Evolutionary conservation across 2,329 filamentous ascomycete genomes (phyloP).

Genomic region (Fusarium goolgardi): DNA sequence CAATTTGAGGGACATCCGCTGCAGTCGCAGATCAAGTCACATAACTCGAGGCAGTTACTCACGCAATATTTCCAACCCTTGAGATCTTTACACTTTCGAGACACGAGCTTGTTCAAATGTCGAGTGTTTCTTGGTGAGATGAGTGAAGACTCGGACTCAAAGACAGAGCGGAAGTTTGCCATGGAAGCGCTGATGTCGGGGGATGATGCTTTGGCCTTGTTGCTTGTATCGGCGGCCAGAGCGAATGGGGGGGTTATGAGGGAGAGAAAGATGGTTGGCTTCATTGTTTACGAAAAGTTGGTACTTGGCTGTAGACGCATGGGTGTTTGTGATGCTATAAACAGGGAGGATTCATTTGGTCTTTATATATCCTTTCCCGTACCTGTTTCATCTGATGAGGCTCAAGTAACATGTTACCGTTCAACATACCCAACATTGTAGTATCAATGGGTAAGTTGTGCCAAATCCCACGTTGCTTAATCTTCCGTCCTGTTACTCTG

Average conservation of each 20-base stretch:
- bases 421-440: not conserved
- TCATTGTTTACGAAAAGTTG: not conserved
- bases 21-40: not conserved
- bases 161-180: not conserved
- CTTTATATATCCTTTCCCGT: not conserved
- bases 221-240: not conserved
- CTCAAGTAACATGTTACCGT: not conserved
- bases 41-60: not conserved
- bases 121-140: not conserved
- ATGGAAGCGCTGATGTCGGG: not conserved
- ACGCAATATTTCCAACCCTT: not conserved
- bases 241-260: not conserved
- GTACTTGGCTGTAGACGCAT: not conserved
- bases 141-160: not conserved
- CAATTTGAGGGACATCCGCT: not conserved
- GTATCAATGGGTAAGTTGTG: not conserved
- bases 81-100: not conserved
- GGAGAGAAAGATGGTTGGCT: not conserved
- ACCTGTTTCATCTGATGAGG: not conserved
- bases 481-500: not conserved
- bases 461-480: not conserved
- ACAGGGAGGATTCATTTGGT: not conserved
- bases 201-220: not conserved
- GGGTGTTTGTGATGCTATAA: not conserved
- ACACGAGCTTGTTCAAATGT: not conserved